Evolutionary conservation across 2,329 filamentous ascomycete species (phyloP).

Genomic region (Colletotrichum godetiae): DNA sequence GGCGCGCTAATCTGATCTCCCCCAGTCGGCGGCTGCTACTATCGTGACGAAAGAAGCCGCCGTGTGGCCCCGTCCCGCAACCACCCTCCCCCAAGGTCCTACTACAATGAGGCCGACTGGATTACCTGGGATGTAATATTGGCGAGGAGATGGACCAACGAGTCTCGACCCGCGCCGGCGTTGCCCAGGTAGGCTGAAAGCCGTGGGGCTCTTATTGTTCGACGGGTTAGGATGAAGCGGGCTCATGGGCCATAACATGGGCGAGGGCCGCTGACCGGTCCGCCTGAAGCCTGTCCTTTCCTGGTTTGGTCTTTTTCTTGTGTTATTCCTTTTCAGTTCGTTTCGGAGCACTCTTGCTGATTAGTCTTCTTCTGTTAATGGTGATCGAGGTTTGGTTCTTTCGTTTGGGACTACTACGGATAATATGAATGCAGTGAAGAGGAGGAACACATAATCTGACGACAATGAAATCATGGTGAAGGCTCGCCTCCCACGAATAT

Average conservation of each 20-base stretch:
- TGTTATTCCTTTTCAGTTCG: neutral
- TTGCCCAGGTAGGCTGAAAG: neutral
- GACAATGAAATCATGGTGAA: slow-evolving; percentile 33
- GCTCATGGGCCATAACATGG: slow-evolving; percentile 17
- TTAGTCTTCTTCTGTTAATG: neutral
- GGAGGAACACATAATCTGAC: slow-evolving; percentile 23
- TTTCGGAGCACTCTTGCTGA: neutral
- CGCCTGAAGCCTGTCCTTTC: neutral
- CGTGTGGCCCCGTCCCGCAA: slow-evolving; percentile 1
- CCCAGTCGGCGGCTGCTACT: neutral
- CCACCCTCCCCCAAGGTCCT: neutral
- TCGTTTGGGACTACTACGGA: neutral
- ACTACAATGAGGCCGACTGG: slow-evolving; percentile 11
- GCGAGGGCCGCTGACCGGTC: slow-evolving; percentile 4
- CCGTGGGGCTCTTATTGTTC: neutral
- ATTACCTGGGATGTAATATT: neutral
- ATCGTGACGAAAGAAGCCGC: neutral
- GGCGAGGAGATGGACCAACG: neutral
- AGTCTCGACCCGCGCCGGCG: neutral
- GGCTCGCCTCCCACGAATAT: slow-evolving; percentile 31
- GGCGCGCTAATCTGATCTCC: slow-evolving; percentile 25
- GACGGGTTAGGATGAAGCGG: slow-evolving; percentile 19
- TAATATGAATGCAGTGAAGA: slow-evolving; percentile 18
- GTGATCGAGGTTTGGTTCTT: neutral
- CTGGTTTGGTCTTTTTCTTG: slow-evolving; percentile 2